These are phyloP conservation scores for Populus simonii DNA, from an alignment of 345 rosid species.

Conservation along the genomic window DNA sequence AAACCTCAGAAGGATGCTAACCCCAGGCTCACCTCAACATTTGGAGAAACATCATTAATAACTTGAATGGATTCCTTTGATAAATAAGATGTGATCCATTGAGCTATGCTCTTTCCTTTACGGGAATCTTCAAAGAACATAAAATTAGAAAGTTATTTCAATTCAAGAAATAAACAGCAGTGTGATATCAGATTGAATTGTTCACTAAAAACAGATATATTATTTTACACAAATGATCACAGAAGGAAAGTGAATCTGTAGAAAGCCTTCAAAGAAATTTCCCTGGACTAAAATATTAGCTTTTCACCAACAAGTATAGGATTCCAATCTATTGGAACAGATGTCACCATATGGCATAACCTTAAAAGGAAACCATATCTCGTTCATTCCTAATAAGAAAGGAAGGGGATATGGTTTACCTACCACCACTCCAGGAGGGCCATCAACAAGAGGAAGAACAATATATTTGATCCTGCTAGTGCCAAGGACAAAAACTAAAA, in stretches of 20 bases:
- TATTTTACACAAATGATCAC: neutral
- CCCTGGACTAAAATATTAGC: neutral
- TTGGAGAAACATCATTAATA: constrained; percentile 29
- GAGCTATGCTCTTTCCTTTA: constrained; percentile 55
- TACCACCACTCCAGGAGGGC: neutral
- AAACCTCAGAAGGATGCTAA: neutral
- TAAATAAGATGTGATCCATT: constrained; percentile 60
- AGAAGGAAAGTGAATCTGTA: neutral
- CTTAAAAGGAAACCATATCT: neutral
- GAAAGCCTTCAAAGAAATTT: neutral
- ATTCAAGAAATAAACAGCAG: neutral
- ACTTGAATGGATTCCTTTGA: constrained; percentile 35
- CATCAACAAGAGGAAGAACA: neutral
- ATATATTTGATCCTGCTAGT: neutral
- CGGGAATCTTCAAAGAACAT: constrained; percentile 27
- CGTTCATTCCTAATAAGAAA: too few species aligned
- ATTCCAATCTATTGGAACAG: neutral
- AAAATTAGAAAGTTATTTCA: constrained; percentile 18
- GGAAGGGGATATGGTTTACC: too few species aligned
- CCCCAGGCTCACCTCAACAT: constrained; percentile 41
- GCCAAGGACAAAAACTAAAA: neutral
- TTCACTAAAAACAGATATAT: neutral
- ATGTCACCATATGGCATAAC: neutral
- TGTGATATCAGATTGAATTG: neutral
- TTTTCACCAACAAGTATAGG: too few species aligned